phyloP scores from a whole-genome alignment of 2,329 filamentous ascomycete species.

The Talaromyces pinophilus region DNA sequence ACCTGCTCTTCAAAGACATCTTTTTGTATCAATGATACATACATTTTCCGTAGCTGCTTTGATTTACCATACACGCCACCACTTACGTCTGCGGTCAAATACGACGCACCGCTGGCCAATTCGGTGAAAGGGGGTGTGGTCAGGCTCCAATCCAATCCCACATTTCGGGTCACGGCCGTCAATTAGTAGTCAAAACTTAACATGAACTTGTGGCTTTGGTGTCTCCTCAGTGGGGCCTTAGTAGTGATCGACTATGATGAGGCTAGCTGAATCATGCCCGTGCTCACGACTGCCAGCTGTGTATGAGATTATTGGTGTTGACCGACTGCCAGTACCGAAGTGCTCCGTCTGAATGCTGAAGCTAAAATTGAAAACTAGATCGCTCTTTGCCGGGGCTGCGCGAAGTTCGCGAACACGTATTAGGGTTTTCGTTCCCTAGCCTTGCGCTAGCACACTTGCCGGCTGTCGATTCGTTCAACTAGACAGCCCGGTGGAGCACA shows the following conservation, averaged over 20 bases:
- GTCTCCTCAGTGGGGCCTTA: neutral
- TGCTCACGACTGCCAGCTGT: neutral
- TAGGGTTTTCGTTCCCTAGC: neutral
- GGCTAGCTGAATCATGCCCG: neutral
- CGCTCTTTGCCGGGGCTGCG: neutral
- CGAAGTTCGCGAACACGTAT: neutral
- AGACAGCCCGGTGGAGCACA: neutral
- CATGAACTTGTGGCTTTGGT: neutral
- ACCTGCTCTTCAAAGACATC: neutral
- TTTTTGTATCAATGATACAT: too few species aligned
- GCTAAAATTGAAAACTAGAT: neutral
- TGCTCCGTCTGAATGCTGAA: neutral
- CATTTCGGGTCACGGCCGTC: neutral
- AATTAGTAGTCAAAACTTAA: neutral
- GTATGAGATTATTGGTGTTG: neutral
- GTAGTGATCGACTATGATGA: neutral
- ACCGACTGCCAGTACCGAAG: neutral
- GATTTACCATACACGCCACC: neutral
- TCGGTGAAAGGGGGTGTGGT: neutral
- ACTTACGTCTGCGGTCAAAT: neutral
- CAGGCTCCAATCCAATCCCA: neutral
- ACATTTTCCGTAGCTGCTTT: neutral
- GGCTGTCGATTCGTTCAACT: neutral
- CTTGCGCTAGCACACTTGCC: neutral
- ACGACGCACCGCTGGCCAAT: too few species aligned